Percentiles rank a stretch among this genome's conserved stretches.
Evolutionary conservation across 176 grass and related monocot genomes (phyloP).

Genomic region (sorghum (Sorghum bicolor)): DNA sequence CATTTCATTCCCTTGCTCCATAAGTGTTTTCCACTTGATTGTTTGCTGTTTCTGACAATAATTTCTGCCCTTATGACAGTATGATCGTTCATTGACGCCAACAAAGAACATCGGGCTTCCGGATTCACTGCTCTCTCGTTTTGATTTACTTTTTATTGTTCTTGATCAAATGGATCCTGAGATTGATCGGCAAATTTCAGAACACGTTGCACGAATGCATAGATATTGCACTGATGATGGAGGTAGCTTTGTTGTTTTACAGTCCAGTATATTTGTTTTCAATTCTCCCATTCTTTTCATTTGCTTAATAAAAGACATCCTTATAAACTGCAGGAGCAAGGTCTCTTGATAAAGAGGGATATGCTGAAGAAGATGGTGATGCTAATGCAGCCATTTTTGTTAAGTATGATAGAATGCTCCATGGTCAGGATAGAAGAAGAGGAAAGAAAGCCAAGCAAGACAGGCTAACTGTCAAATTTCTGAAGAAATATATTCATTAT

Average conservation of each 20-base stretch:
- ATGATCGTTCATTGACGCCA: conserved; percentile 90
- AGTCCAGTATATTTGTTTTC: conserved; percentile 5
- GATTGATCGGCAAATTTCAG: conserved; percentile 90
- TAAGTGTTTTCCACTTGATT: not conserved
- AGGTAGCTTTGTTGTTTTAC: conserved; percentile 47
- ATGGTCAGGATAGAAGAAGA: conserved; percentile 90
- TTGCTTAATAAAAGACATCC: conserved; percentile 10
- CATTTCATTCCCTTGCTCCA: not conserved
- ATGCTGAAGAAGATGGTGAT: conserved; percentile 75
- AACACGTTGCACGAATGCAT: conserved; percentile 92
- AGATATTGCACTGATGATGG: conserved; percentile 92
- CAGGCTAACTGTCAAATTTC: conserved; percentile 76
- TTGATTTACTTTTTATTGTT: conserved; percentile 98
- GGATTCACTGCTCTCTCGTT: conserved; percentile 93
- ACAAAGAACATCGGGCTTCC: conserved; percentile 98
- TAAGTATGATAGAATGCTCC: conserved; percentile 90
- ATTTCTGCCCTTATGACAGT: conserved; percentile 49
- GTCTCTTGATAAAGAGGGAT: conserved; percentile 57
- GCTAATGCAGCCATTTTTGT: conserved; percentile 79
- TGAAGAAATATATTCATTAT: conserved; percentile 98
- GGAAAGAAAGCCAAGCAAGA: conserved; percentile 83
- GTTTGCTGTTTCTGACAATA: conserved; percentile 27
- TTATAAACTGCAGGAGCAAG: conserved; percentile 36
- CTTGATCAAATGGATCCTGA: conserved; percentile 99
- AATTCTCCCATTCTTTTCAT: not conserved